A percentile compares a stretch with the other conserved stretches of the same genome.
phyloP scores from a whole-genome alignment of 371 early-diverging fungal species.

The Rhizopus microsporus region DNA sequence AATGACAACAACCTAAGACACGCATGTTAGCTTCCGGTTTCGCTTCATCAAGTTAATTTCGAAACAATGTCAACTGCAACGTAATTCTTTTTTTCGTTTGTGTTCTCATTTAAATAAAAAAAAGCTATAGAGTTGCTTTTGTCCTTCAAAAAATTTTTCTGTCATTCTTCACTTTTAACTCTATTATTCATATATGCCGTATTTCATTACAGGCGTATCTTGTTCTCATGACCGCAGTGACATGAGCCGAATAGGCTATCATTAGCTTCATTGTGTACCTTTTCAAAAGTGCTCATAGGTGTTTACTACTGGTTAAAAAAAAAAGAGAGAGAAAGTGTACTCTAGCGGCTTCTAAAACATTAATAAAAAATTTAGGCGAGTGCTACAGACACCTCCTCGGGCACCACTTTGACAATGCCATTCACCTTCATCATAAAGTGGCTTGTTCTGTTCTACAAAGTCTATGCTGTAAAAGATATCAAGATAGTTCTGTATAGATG shows the following conservation, averaged over 20 bases:
- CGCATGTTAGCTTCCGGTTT: slow-evolving; percentile 4
- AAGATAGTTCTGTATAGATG: no score
- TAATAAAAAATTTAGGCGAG: slow-evolving; percentile 2
- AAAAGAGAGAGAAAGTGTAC: slow-evolving; percentile 12
- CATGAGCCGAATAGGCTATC: background rate
- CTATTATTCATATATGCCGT: background rate
- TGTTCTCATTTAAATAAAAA: background rate
- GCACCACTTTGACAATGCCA: no score
- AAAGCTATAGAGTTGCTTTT: background rate
- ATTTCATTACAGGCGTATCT: background rate
- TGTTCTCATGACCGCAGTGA: background rate
- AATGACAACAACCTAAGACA: slow-evolving; percentile 91
- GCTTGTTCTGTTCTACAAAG: no score
- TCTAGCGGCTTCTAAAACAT: slow-evolving; percentile 4
- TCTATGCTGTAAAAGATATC: no score
- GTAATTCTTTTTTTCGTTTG: background rate
- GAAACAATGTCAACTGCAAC: background rate
- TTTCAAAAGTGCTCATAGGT: slow-evolving; percentile 50
- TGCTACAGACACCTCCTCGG: no score
- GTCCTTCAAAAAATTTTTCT: no score
- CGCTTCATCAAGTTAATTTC: background rate
- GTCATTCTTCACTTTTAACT: no score
- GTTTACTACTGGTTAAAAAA: slow-evolving; percentile 17
- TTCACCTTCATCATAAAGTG: no score
- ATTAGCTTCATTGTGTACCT: slow-evolving; percentile 23